Evolutionary conservation across 805 yeast species (phyloP).

Genomic region (Torulaspora gathmanii): DNA sequence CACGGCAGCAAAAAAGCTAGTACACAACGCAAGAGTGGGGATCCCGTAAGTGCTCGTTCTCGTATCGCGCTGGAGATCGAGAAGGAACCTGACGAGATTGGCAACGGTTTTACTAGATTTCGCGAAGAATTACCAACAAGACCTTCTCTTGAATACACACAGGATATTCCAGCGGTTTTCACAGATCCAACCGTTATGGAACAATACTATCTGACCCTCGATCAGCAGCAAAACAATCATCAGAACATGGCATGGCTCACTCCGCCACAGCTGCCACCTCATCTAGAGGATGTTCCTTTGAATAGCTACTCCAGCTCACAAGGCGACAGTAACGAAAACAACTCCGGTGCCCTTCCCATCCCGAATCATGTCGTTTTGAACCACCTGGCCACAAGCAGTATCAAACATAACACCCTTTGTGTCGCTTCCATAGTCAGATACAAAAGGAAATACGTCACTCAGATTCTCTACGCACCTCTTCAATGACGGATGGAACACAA

Average conservation of each 20-base stretch:
- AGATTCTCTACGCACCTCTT: slow-evolving; percentile 84
- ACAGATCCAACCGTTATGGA: slow-evolving; percentile 86
- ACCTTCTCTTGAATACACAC: slow-evolving; percentile 44
- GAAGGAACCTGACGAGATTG: slow-evolving; percentile 59
- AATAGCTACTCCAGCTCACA: slow-evolving; percentile 53
- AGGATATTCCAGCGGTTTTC: slow-evolving; percentile 75
- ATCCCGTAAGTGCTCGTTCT: slow-evolving; percentile 40
- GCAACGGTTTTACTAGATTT: slow-evolving; percentile 71
- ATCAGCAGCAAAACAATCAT: slow-evolving; percentile 57
- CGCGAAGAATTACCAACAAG: slow-evolving; percentile 50
- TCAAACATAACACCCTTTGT: slow-evolving; percentile 88
- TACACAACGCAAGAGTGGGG: slow-evolving; percentile 5
- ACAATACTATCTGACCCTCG: slow-evolving; percentile 72
- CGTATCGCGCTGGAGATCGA: slow-evolving; percentile 44
- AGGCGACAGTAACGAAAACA: slow-evolving; percentile 51
- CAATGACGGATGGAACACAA: slow-evolving; percentile 33
- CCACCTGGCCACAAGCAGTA: slow-evolving; percentile 92
- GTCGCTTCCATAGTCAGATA: slow-evolving; percentile 90
- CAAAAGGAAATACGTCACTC: slow-evolving; percentile 84
- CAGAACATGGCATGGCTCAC: slow-evolving; percentile 62
- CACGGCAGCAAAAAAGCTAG: neutral
- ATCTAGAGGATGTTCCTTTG: slow-evolving; percentile 85
- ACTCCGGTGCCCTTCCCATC: slow-evolving; percentile 82
- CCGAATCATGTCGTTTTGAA: slow-evolving; percentile 94
- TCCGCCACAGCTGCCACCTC: slow-evolving; percentile 97